phyloP scores from a whole-genome alignment of 2,329 filamentous ascomycete genomes.

The Pleurostoma richardsiae region DNA sequence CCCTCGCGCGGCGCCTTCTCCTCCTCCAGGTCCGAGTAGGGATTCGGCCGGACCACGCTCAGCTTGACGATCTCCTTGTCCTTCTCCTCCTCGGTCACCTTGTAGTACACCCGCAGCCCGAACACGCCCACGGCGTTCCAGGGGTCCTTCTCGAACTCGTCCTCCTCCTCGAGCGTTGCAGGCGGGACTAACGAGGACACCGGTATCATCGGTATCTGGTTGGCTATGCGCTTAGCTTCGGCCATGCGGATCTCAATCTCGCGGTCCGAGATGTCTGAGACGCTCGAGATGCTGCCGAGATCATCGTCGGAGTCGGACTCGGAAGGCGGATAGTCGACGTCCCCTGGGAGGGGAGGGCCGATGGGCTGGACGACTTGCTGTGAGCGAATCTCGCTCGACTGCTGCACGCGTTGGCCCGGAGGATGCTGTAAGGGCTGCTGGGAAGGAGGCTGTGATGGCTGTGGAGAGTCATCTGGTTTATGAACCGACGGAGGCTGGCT shows the following conservation, averaged over 20 bases:
- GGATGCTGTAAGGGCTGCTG: neutral
- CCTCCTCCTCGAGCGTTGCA: slow-evolving; percentile 30
- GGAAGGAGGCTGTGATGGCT: neutral
- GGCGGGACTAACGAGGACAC: slow-evolving; percentile 4
- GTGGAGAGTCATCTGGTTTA: neutral
- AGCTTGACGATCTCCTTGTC: slow-evolving; percentile 16
- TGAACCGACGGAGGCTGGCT: neutral
- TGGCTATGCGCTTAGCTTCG: slow-evolving; percentile 4
- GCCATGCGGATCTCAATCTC: slow-evolving; percentile 18
- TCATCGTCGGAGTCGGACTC: slow-evolving; percentile 8
- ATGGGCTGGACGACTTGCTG: slow-evolving; percentile 1
- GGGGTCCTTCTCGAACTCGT: slow-evolving; percentile 46
- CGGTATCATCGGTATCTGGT: slow-evolving; percentile 4
- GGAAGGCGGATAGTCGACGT: neutral
- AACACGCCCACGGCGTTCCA: slow-evolving; percentile 61
- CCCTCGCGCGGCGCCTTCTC: slow-evolving; percentile 4
- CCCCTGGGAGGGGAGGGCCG: neutral
- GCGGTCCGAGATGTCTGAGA: slow-evolving; percentile 20
- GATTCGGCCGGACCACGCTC: slow-evolving; percentile 18
- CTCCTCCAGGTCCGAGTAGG: slow-evolving; percentile 6
- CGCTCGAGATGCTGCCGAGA: slow-evolving; percentile 12
- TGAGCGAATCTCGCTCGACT: neutral
- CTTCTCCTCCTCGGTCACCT: slow-evolving; percentile 16
- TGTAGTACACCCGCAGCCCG: slow-evolving; percentile 54
- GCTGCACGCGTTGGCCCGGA: neutral